Conservation (phyloP, 2,329 filamentous ascomycete species). For the Colletotrichum camelliae region DNA sequence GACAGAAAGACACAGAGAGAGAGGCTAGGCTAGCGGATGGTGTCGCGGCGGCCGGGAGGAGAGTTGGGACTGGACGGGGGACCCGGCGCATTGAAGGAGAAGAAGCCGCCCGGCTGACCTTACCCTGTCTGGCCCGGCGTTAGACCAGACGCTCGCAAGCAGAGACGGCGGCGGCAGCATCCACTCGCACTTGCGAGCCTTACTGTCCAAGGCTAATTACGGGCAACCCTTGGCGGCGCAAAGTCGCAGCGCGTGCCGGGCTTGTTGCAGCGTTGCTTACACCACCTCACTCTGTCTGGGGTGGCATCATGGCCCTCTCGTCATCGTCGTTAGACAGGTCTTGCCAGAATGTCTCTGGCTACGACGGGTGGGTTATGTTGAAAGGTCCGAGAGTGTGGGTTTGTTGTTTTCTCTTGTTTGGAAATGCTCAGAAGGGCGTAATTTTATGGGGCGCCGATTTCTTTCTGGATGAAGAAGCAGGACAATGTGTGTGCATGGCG, state of each 20-base stretch:
- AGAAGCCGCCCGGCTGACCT: constrained; percentile 8
- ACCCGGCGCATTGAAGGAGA: constrained; percentile 7
- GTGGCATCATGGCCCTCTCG: background rate
- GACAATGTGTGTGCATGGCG: background rate
- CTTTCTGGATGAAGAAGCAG: background rate
- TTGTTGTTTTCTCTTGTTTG: constrained; percentile 2
- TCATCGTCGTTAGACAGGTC: background rate
- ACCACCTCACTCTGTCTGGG: background rate
- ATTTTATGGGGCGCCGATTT: background rate
- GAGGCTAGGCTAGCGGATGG: background rate
- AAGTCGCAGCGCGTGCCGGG: background rate
- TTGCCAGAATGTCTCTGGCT: constrained; percentile 19
- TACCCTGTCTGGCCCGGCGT: constrained; percentile 8
- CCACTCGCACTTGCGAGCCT: constrained; percentile 7
- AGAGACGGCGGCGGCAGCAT: constrained; percentile 14
- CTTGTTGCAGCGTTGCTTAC: background rate
- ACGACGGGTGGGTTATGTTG: background rate
- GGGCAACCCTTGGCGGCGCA: background rate
- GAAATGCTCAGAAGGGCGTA: background rate
- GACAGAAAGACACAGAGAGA: background rate
- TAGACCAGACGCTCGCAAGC: background rate
- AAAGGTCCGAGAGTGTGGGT: background rate
- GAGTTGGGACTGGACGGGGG: background rate
- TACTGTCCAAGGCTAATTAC: background rate
- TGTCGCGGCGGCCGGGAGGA: constrained; percentile 5